Percentiles rank a stretch among this genome's conserved stretches.
These are phyloP conservation scores for Ganoderma sinense DNA, from an alignment of 1,284 basidiomycete genomes.

Conservation along the genomic window DNA sequence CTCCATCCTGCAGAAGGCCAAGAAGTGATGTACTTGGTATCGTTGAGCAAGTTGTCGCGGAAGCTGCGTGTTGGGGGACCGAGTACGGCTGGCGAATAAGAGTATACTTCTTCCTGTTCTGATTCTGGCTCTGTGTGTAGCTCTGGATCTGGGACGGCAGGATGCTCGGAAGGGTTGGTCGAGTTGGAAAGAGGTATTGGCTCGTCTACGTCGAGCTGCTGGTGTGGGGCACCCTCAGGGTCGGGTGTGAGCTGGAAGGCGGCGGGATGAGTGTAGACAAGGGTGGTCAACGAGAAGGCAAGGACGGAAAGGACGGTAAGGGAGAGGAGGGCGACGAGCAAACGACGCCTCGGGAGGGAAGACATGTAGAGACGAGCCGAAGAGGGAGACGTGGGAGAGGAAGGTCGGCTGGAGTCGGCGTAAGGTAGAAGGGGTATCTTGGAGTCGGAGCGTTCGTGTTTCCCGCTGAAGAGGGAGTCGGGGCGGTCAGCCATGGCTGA, in stretches of 20 bases:
- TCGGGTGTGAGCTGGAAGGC: conserved; percentile 13
- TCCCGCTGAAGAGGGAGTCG: conserved; percentile 13
- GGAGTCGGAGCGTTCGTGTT: conserved; percentile 36
- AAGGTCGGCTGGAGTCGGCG: conserved; percentile 27
- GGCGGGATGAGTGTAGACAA: conserved; percentile 6
- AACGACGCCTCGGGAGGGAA: conserved; percentile 32
- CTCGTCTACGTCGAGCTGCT: conserved; percentile 24
- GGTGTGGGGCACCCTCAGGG: conserved; percentile 31
- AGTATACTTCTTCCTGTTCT: conserved; percentile 17
- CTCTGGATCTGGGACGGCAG: not conserved
- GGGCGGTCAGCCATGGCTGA: conserved; percentile 12
- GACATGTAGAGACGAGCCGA: conserved; percentile 19
- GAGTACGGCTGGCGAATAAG: conserved; percentile 39
- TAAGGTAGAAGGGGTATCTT: conserved; percentile 38
- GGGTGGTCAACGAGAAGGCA: conserved; percentile 34
- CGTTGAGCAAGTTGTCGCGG: conserved; percentile 63
- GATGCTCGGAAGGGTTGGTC: not conserved
- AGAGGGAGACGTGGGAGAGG: conserved; percentile 24
- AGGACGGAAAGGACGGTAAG: conserved; percentile 45
- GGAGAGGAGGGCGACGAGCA: conserved; percentile 36
- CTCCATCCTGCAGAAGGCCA: conserved; percentile 79
- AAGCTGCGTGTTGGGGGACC: conserved; percentile 64
- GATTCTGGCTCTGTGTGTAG: conserved; percentile 36
- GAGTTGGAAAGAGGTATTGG: not conserved
- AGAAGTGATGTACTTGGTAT: conserved; percentile 70